phyloP scores from a whole-genome alignment of 176 grass and related monocot species.

The Calamus simplicifolius region DNA sequence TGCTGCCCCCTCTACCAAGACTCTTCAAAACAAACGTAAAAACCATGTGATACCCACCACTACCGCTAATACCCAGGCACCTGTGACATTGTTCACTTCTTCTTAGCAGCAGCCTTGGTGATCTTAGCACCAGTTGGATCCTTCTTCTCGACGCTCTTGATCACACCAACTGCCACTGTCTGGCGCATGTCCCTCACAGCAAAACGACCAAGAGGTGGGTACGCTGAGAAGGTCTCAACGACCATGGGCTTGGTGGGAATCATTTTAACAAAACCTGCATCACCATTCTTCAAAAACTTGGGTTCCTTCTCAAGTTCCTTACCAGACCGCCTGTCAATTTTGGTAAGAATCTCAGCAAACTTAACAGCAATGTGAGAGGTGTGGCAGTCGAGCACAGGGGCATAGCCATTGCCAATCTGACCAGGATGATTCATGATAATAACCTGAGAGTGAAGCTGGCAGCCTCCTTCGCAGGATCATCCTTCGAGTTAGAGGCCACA shows the following conservation, averaged over 20 bases:
- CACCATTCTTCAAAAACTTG: constrained; percentile 91
- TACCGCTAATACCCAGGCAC: too few relatives aligned
- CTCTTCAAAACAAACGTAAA: too few relatives aligned
- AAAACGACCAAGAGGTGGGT: constrained; percentile 66
- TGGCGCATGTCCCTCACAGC: constrained; percentile 76
- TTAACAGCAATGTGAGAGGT: constrained; percentile 91
- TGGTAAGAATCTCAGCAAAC: constrained; percentile 77
- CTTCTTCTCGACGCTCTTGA: constrained; percentile 83
- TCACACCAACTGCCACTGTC: constrained; percentile 75
- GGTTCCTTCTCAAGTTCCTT: constrained; percentile 92
- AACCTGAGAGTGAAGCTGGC: constrained; percentile 83
- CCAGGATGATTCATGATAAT: constrained; percentile 99
- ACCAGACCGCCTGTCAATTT: constrained; percentile 80
- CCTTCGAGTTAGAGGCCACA: constrained; percentile 85
- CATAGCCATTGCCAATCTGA: constrained; percentile 77
- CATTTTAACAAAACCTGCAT: constrained; percentile 88
- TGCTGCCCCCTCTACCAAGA: too few relatives aligned
- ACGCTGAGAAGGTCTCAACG: constrained; percentile 60
- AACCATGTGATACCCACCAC: too few relatives aligned
- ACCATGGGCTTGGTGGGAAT: constrained; percentile 96
- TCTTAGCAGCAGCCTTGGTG: constrained; percentile 82
- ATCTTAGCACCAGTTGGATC: constrained; percentile 70
- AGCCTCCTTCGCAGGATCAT: constrained; percentile 87
- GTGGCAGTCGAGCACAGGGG: constrained; percentile 85
- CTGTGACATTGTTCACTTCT: constrained; percentile 45